Percentiles rank a stretch among this genome's conserved stretches.
Evolutionary conservation across 2,329 filamentous ascomycete species (phyloP).

Genomic region (Penicillium palitans): DNA sequence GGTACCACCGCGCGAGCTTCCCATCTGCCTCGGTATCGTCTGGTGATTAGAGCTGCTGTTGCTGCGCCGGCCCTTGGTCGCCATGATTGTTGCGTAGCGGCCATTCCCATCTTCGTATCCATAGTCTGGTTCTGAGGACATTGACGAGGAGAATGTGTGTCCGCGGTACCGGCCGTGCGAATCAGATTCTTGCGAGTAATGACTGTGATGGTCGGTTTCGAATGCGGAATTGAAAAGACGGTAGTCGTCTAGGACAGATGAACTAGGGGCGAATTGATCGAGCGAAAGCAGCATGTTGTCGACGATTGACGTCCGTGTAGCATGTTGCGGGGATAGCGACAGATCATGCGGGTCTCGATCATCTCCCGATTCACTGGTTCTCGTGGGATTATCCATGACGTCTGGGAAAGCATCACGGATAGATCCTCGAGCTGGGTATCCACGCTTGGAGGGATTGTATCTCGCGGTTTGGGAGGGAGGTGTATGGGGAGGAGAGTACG

Average conservation of each 20-base stretch:
- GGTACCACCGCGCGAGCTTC: slow-evolving; percentile 55
- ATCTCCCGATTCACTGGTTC: slow-evolving; percentile 39
- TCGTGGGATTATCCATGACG: slow-evolving; percentile 35
- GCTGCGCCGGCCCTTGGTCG: slow-evolving; percentile 62
- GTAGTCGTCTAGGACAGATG: slow-evolving; percentile 39
- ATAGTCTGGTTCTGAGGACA: slow-evolving; percentile 58
- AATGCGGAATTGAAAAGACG: slow-evolving; percentile 44
- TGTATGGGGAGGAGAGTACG: slow-evolving; percentile 42
- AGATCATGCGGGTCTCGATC: slow-evolving; percentile 68
- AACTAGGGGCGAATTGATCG: slow-evolving; percentile 65
- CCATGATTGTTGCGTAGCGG: slow-evolving; percentile 44
- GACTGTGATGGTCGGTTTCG: slow-evolving; percentile 39
- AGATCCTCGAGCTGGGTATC: slow-evolving; percentile 33
- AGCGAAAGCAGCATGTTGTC: slow-evolving; percentile 94
- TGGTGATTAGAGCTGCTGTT: slow-evolving; percentile 77
- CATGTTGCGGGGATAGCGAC: slow-evolving; percentile 71
- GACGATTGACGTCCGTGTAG: slow-evolving; percentile 86
- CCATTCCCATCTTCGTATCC: slow-evolving; percentile 39
- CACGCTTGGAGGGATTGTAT: slow-evolving; percentile 33
- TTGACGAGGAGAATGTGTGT: slow-evolving; percentile 61
- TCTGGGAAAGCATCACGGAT: slow-evolving; percentile 46
- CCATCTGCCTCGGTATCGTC: slow-evolving; percentile 60
- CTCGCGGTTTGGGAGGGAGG: slow-evolving; percentile 40
- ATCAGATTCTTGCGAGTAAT: slow-evolving; percentile 32
- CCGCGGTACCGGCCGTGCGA: slow-evolving; percentile 51